Percentiles rank a stretch among this genome's conserved stretches.
Conservation (phyloP, 345 rosid genomes). For the Melastoma malabathricum region DNA sequence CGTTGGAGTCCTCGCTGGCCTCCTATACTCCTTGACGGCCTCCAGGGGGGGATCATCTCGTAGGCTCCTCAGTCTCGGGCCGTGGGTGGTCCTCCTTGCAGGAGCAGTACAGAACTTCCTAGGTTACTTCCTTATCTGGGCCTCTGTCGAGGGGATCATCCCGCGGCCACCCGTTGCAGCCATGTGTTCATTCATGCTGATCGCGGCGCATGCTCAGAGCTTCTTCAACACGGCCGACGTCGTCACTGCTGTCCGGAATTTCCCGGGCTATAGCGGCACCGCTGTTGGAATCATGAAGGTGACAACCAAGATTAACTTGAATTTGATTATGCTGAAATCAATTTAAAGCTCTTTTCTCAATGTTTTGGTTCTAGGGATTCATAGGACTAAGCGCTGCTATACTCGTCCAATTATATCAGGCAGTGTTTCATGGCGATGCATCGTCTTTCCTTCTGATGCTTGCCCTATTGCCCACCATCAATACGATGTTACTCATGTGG, state of each 20-base stretch:
- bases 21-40: slow-evolving; percentile 31
- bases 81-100: slow-evolving; percentile 45
- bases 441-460: slow-evolving; percentile 25
- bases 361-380: slow-evolving; percentile 26
- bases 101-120: slow-evolving; percentile 44
- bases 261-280: slow-evolving; percentile 21
- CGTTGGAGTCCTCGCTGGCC: slow-evolving; percentile 47
- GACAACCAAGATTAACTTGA: background rate
- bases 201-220: slow-evolving; percentile 24
- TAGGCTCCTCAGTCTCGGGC: slow-evolving; percentile 14
- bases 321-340: too few relatives aligned
- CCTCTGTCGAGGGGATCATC: slow-evolving; percentile 40
- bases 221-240: slow-evolving; percentile 28
- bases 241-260: slow-evolving; percentile 19
- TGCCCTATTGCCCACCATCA: slow-evolving; percentile 22
- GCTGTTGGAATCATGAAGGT: slow-evolving; percentile 33
- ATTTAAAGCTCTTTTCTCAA: background rate
- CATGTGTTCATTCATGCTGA: slow-evolving; percentile 21
- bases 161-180: slow-evolving; percentile 17
- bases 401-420: slow-evolving; percentile 33
- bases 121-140: slow-evolving; percentile 63
- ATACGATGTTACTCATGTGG: slow-evolving; percentile 29
- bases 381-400: slow-evolving; percentile 45
- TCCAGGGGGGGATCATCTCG: background rate
- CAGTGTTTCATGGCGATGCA: slow-evolving; percentile 22